Evolutionary conservation across 805 yeast species (phyloP).

Genomic region (Crinitomyces ghanaensis): DNA sequence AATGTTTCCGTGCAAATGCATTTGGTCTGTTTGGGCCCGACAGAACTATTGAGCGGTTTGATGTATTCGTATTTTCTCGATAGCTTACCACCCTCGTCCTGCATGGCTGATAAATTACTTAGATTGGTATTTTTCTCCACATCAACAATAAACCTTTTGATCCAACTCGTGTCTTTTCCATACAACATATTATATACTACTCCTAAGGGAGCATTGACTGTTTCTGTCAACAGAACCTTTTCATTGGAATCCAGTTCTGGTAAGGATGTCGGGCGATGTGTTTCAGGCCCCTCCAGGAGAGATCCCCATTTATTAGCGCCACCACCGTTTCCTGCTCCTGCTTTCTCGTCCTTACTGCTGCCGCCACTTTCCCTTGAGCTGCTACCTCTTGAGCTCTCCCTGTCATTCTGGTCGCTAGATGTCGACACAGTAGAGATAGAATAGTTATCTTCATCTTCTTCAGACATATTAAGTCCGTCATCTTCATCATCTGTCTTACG

Average conservation of each 20-base stretch:
- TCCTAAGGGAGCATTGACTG: slow-evolving; percentile 65
- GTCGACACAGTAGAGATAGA: slow-evolving; percentile 1
- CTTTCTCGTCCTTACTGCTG: slow-evolving; percentile 3
- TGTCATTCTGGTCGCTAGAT: slow-evolving; percentile 3
- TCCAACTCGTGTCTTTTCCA: slow-evolving; percentile 45
- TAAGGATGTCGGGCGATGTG: slow-evolving; percentile 47
- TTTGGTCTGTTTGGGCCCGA: slow-evolving; percentile 88
- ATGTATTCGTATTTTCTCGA: slow-evolving; percentile 46
- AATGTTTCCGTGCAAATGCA: slow-evolving; percentile 59
- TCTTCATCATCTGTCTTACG: slow-evolving; percentile 22
- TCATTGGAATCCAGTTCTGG: slow-evolving; percentile 40
- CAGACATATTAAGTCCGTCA: slow-evolving; percentile 25
- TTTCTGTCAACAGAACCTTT: slow-evolving; percentile 39
- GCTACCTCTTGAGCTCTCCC: slow-evolving; percentile 6
- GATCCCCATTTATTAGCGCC: slow-evolving; percentile 18
- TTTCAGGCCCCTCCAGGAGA: slow-evolving; percentile 50
- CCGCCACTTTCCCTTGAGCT: slow-evolving; percentile 4
- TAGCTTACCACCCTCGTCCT: slow-evolving; percentile 23
- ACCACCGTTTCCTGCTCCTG: slow-evolving; percentile 5
- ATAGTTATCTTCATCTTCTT: slow-evolving; percentile 6
- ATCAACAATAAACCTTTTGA: slow-evolving; percentile 28
- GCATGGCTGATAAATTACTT: slow-evolving; percentile 9
- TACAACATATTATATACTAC: slow-evolving; percentile 57
- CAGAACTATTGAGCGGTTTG: slow-evolving; percentile 64
- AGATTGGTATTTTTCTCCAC: slow-evolving; percentile 24